Percentiles rank a stretch among this genome's conserved stretches.
These are phyloP conservation scores for Beta macrorhiza DNA, from an alignment of 179 eudicot genomes.

Conservation along the genomic window DNA sequence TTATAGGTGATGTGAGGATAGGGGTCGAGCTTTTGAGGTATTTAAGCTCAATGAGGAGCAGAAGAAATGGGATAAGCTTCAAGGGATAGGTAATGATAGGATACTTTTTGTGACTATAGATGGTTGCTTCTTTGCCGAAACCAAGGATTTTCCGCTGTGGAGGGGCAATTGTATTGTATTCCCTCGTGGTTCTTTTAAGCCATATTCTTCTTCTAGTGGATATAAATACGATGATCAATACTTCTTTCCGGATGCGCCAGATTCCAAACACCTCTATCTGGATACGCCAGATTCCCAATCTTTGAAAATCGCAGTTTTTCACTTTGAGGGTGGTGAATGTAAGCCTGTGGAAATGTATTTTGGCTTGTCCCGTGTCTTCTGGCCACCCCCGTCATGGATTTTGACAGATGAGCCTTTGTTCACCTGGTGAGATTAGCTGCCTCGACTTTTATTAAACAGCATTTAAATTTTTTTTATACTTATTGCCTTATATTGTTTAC, in stretches of 20 bases:
- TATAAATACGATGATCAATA: too few species aligned
- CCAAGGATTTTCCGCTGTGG: conserved; percentile 14
- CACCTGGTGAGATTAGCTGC: background rate
- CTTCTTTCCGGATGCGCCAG: too few species aligned
- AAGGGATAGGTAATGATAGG: conserved; percentile 17
- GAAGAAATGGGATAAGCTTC: conserved; percentile 18
- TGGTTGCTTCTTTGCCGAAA: conserved; percentile 13
- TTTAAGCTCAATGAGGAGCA: conserved; percentile 26
- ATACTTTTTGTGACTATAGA: conserved; percentile 22
- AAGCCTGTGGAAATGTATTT: background rate
- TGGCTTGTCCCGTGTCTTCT: background rate
- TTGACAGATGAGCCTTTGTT: background rate
- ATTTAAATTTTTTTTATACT: too few species aligned
- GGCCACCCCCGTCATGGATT: conserved; percentile 6
- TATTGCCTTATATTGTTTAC: too few species aligned
- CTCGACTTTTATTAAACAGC: too few species aligned
- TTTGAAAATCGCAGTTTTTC: background rate
- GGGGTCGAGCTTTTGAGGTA: background rate
- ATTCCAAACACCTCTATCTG: too few species aligned
- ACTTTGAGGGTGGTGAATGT: background rate
- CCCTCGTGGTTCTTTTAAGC: background rate
- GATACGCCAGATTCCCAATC: too few species aligned
- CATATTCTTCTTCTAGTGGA: background rate
- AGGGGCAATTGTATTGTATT: conserved; percentile 24
- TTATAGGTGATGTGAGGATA: background rate